Conservation (phyloP, 2,329 filamentous ascomycete species). For the Alternaria alternata region DNA sequence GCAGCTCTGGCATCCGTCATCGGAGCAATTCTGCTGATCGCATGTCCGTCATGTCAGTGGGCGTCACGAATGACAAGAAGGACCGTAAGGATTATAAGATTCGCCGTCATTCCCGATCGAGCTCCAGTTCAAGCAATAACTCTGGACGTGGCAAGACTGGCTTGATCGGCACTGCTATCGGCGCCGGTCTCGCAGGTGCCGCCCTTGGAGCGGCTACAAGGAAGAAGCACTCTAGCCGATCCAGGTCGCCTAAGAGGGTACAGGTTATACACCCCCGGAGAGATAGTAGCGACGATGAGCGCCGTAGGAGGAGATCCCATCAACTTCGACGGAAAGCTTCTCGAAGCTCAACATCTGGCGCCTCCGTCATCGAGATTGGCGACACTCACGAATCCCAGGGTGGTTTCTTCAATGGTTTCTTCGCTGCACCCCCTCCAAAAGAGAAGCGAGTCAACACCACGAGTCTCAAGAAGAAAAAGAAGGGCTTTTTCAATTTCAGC, state of each 20-base stretch:
- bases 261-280: constrained; percentile 38
- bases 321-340: constrained; percentile 42
- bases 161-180: constrained; percentile 49
- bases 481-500: constrained; percentile 59
- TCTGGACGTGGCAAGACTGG: constrained; percentile 47
- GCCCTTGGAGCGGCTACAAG: constrained; percentile 44
- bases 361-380: constrained; percentile 73
- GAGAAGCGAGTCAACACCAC: constrained; percentile 37
- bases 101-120: constrained; percentile 38
- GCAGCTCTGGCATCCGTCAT: constrained; percentile 51
- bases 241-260: constrained; percentile 45
- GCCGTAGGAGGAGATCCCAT: constrained; percentile 35
- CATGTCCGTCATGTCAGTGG: constrained; percentile 45
- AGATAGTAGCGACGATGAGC: constrained; percentile 43
- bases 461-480: constrained; percentile 50
- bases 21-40: constrained; percentile 50
- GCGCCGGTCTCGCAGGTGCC: constrained; percentile 50
- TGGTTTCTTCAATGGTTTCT: constrained; percentile 60
- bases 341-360: constrained; percentile 53
- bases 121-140: constrained; percentile 55
- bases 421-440: constrained; percentile 62
- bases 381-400: constrained; percentile 58
- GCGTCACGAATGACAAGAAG: constrained; percentile 45
- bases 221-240: constrained; percentile 46
- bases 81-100: constrained; percentile 50